A percentile compares a stretch with the other conserved stretches of the same genome.
Conservation (phyloP, 108 stramenopile genomes). For the Halocafeteria seosinensis region DNA sequence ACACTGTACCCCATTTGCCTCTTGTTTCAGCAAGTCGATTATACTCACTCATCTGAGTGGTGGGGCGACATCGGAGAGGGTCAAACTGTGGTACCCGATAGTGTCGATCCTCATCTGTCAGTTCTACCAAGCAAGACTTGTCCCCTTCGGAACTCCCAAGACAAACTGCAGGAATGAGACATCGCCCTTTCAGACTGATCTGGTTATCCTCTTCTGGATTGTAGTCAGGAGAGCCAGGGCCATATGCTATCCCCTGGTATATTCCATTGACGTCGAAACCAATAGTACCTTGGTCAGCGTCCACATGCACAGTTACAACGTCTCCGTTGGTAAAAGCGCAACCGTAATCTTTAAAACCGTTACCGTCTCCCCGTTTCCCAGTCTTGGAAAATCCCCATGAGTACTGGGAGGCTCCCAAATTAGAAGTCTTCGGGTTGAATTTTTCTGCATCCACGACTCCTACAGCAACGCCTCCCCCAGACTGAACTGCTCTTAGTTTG, state of each 20-base stretch:
- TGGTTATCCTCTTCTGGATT: background rate
- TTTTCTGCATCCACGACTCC: background rate
- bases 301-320: background rate
- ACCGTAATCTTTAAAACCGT: background rate
- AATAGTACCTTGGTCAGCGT: background rate
- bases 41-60: background rate
- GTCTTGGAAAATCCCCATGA: conserved; percentile 2
- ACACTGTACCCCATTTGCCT: background rate
- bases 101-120: background rate
- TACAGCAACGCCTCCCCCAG: background rate
- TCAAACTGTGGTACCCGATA: background rate
- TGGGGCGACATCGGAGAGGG: background rate
- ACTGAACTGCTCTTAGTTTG: background rate
- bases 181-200: background rate
- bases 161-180: background rate
- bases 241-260: background rate
- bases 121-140: background rate
- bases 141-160: background rate
- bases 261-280: background rate
- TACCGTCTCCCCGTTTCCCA: background rate
- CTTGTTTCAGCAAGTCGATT: background rate
- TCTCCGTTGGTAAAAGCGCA: background rate
- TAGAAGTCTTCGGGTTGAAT: background rate
- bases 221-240: background rate
- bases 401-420: background rate